Percentiles rank a stretch among this genome's conserved stretches.
Conservation (phyloP, 83 land plant species). For the Thuja plicata region DNA sequence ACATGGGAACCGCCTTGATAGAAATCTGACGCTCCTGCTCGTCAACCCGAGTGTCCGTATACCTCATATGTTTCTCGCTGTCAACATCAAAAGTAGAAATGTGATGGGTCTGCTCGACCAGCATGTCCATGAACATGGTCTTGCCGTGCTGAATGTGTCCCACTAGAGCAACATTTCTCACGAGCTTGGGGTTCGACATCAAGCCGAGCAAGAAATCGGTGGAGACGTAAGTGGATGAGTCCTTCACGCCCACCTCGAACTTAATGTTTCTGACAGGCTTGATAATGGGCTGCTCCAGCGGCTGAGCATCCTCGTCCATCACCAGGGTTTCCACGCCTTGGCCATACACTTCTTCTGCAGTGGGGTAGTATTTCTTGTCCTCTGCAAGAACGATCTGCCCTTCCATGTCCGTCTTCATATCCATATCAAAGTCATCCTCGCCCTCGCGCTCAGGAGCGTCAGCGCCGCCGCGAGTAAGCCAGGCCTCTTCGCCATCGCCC, state of each 20-base stretch:
- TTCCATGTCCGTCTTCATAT: slow-evolving; percentile 31
- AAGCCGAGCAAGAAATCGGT: slow-evolving; percentile 89
- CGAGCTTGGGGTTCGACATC: slow-evolving; percentile 82
- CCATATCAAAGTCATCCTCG: slow-evolving; percentile 57
- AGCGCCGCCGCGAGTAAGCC: slow-evolving; percentile 23
- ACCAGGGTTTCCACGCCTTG: slow-evolving; percentile 97
- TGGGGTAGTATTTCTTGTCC: slow-evolving; percentile 98
- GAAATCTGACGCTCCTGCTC: slow-evolving; percentile 98
- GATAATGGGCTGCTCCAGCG: slow-evolving; percentile 90
- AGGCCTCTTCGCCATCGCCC: slow-evolving; percentile 17
- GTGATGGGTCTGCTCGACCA: slow-evolving; percentile 94
- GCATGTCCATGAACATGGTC: slow-evolving; percentile 96
- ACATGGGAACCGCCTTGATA: slow-evolving; percentile 94
- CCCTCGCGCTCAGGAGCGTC: slow-evolving; percentile 1
- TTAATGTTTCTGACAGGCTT: slow-evolving; percentile 77
- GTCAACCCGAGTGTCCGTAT: slow-evolving; percentile 94
- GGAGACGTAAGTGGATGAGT: slow-evolving; percentile 77
- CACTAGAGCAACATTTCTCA: slow-evolving; percentile 87
- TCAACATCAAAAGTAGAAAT: slow-evolving; percentile 73
- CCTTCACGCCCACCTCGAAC: slow-evolving; percentile 85
- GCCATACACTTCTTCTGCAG: slow-evolving; percentile 96
- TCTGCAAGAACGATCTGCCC: slow-evolving; percentile 86
- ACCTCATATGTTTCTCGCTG: slow-evolving; percentile 93
- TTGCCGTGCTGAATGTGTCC: slow-evolving; percentile 98
- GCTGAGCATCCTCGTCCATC: slow-evolving; percentile 98